Evolutionary conservation across 1,284 basidiomycete species (phyloP), one percentile per base, ranked within the genome.

Genomic region (Puccinia hordei): DNA sequence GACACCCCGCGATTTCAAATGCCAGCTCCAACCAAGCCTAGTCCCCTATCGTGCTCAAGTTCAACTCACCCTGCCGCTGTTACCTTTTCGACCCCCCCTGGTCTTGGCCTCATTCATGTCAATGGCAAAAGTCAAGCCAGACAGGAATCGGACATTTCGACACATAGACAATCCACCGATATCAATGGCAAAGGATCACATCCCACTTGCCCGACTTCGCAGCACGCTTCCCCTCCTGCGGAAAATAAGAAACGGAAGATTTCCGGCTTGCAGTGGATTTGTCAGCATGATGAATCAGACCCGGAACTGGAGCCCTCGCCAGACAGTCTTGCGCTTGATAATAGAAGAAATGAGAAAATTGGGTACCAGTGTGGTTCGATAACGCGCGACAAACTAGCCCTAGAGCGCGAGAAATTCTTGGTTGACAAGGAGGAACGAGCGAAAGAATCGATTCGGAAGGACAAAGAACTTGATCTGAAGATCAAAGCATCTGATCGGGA

Each of bases 381-480:
- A 24, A 22, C 49, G 22, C 24, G 19, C n/a, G 69, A 72, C 46
- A 51, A 15, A 44, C 53, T 72, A 27, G 53, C 46, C 24, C 53
- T 72, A 38, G 69, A 72, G 22, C 69, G 69, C 53, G 69, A 72
- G 38, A 72, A 41, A 55, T 72, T 72, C 53, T 22, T 33, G 46
- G 27, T 44, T 30, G 49, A 72, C 19, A 72, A 72, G 53, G 69
- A 72, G 35, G 69, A 72, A 41, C 69, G 49, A 24, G 3, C 35
- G 27, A 72, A 41, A 38, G 69, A 72, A 24, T 72, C 69, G 24
- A 55, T n/a, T 24, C 69, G 69, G 33, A 72, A 72, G 19, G 69
- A 72, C 35, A 72, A 53, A 46, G 69, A 72, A 72, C 46, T 72
- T n/a, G 69, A 49, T n/a, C 17, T 72, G 22, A 72, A n/a, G 69